Evolutionary conservation across 768 basidiomycete species (phyloP), one percentile per base, ranked within the genome.

Genomic region (Hydnomerulius pinastri): DNA sequence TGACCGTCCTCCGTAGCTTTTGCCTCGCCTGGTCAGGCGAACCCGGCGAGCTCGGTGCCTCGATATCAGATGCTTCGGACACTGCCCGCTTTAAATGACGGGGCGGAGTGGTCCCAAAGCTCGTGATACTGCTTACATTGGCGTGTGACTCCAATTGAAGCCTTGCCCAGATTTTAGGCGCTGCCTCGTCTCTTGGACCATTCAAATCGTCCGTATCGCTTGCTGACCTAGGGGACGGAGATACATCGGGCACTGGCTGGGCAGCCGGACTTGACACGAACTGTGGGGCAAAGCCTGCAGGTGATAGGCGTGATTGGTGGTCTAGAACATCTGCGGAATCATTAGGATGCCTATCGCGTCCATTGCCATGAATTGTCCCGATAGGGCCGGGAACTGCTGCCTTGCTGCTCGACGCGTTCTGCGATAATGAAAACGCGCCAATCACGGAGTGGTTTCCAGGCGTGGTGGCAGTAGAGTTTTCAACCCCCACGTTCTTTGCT

Each of bases 111-210:
- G 43, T 42, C 5, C 35, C 46, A 10, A 56, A 65, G 35, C 59
- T 63, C n/a, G 65, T 63, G 15, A 65, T 50, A 29, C 48, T 54
- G 49, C 58, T 58, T 39, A 37, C 23, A 38, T 55, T 51, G 12
- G 35, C 29, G 18, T 25, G 21, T 17, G 28, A 3, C 17, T 38
- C 36, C 9, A 36, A 41, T 50, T 54, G 41, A 48, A 47, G 36
- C 36, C 49, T 55, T 53, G 46, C 50, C 40, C 53, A 46, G 4
- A 28, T 40, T 30, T 47, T 49, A 37, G 42, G 37, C 15, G 50
- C 25, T 18, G 36, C 27, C 25, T 15, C 30, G 11, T 38, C 35
- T 50, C 9, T 27, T n/a, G 36, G 18, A 18, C 18, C 18, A 20
- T 20, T n/a, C 24, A 18, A 46, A 36, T 30, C 46, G 38, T 53